phyloP scores from a whole-genome alignment of 495 filamentous ascomycete species.

The Margaritispora aquatica region DNA sequence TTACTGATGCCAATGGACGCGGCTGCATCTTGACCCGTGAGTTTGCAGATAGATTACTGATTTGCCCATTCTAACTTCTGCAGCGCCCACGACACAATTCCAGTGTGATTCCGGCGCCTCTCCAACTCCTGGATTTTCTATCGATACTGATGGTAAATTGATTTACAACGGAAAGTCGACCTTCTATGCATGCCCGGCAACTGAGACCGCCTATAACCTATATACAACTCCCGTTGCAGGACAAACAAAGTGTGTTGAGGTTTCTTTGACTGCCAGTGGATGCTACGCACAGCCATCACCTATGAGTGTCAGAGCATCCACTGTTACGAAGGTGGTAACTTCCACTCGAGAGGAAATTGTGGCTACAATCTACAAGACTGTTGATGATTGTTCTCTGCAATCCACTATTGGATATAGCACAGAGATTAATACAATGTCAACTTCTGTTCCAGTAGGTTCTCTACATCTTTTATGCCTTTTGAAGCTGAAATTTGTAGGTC shows the following conservation, averaged over 20 bases:
- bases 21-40: slow-evolving; percentile 54
- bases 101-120: slow-evolving; percentile 55
- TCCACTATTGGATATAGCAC: not conserved
- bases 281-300: slow-evolving; percentile 28
- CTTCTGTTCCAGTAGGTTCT: not conserved
- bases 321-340: no score
- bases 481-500: no score
- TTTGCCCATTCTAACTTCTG: no score
- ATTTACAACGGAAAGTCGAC: slow-evolving; percentile 34
- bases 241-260: slow-evolving; percentile 35
- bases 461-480: not conserved
- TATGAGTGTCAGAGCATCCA: no score
- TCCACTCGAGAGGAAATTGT: no score
- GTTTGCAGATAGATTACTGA: slow-evolving; percentile 6
- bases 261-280: slow-evolving; percentile 42
- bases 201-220: slow-evolving; percentile 43
- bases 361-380: not conserved
- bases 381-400: slow-evolving; percentile 1
- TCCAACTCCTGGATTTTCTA: slow-evolving; percentile 39
- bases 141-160: slow-evolving; percentile 41
- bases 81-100: slow-evolving; percentile 51
- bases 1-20: slow-evolving; percentile 46
- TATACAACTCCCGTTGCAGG: slow-evolving; percentile 40
- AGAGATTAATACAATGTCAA: not conserved
- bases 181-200: slow-evolving; percentile 51